These are phyloP conservation scores for Neonectria hederae DNA, from an alignment of 2,329 filamentous ascomycete genomes.

Conservation along the genomic window DNA sequence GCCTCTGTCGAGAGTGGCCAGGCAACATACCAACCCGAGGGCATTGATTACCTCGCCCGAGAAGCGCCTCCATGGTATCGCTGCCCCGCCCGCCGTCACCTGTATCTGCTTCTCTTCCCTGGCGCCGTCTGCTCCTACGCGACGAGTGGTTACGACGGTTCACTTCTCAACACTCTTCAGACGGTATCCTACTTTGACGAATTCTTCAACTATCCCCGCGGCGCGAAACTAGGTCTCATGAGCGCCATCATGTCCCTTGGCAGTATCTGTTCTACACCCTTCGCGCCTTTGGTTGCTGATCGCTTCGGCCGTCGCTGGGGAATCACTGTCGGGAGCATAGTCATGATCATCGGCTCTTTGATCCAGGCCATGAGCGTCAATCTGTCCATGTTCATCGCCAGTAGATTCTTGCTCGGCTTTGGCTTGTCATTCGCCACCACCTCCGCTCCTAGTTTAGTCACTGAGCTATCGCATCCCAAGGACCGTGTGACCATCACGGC, in stretches of 20 bases:
- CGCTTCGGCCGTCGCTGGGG: constrained; percentile 44
- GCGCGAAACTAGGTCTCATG: constrained; percentile 45
- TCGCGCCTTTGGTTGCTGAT: constrained; percentile 46
- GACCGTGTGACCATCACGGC: constrained; percentile 62
- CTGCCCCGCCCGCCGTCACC: no score
- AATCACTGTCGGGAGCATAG: constrained; percentile 44
- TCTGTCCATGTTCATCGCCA: background rate
- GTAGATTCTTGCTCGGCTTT: constrained; percentile 56
- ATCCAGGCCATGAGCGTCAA: constrained; percentile 45
- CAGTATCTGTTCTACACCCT: constrained; percentile 49
- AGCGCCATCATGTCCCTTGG: constrained; percentile 59
- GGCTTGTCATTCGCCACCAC: constrained; percentile 63
- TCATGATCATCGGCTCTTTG: constrained; percentile 46
- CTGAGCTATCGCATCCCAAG: constrained; percentile 63
- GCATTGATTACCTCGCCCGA: no score
- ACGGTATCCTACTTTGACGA: constrained; percentile 53
- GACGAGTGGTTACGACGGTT: constrained; percentile 60
- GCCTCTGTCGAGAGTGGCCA: no score
- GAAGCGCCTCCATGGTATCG: no score
- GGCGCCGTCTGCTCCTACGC: constrained; percentile 39
- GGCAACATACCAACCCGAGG: no score
- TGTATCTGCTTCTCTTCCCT: no score
- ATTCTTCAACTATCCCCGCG: constrained; percentile 49
- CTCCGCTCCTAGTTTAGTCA: constrained; percentile 59
- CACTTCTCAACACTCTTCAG: constrained; percentile 61